Conservation (phyloP, 306 rosid genomes). For the Vigna trinervia region DNA sequence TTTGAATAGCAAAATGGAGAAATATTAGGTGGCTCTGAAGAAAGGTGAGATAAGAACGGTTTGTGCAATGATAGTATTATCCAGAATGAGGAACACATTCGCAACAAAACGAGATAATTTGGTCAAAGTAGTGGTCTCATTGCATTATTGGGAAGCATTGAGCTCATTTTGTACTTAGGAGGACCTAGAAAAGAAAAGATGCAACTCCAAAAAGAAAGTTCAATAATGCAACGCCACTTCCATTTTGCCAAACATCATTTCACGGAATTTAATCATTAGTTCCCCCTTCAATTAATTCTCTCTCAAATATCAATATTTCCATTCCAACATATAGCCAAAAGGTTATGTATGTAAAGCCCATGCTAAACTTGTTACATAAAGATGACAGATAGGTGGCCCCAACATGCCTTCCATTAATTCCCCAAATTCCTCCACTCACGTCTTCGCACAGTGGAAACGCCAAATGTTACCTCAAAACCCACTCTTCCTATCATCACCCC, state of each 20-base stretch:
- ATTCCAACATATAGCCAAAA: constrained; percentile 60
- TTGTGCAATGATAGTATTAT: constrained; percentile 63
- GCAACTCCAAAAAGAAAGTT: constrained; percentile 48
- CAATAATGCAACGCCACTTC: constrained; percentile 61
- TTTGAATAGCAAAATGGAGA: constrained; percentile 51
- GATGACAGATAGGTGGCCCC: constrained; percentile 58
- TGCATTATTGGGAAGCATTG: constrained; percentile 78
- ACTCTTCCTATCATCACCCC: constrained; percentile 6
- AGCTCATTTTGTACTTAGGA: constrained; percentile 74
- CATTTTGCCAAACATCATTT: constrained; percentile 59
- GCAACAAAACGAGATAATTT: constrained; percentile 39
- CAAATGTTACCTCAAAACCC: constrained; percentile 28
- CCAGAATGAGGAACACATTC: constrained; percentile 53
- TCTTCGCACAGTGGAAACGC: constrained; percentile 39
- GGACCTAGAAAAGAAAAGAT: constrained; percentile 23
- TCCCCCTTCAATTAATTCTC: constrained; percentile 41
- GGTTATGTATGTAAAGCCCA: constrained; percentile 56
- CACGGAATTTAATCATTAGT: constrained; percentile 64
- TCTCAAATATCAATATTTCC: constrained; percentile 56
- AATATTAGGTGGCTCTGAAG: constrained; percentile 47
- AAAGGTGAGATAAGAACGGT: constrained; percentile 57
- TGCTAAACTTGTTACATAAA: constrained; percentile 55
- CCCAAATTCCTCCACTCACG: constrained; percentile 57
- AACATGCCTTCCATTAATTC: constrained; percentile 46
- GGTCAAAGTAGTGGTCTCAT: constrained; percentile 57